These are phyloP conservation scores for Penicillium concentricum DNA, from an alignment of 2,329 filamentous ascomycete species.

Conservation along the genomic window DNA sequence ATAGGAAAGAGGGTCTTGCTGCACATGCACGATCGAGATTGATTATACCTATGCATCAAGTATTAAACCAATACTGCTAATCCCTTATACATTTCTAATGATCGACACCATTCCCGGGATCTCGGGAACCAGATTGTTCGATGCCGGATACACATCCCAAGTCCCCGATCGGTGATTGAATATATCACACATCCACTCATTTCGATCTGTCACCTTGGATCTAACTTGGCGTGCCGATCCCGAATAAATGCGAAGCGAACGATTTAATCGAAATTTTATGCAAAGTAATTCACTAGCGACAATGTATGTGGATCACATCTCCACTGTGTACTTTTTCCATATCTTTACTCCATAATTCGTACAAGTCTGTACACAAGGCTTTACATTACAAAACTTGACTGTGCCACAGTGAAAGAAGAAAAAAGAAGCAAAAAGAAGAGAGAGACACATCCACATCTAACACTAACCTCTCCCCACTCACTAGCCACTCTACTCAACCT, in stretches of 20 bases:
- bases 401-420: background rate
- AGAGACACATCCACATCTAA: background rate
- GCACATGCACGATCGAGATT: background rate
- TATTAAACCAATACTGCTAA: background rate
- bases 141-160: background rate
- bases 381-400: background rate
- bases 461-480: background rate
- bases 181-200: background rate
- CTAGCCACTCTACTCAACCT: slow-evolving; percentile 3
- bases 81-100: background rate
- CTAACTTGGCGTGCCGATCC: slow-evolving; percentile 1
- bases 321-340: background rate
- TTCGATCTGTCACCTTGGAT: background rate
- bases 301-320: background rate
- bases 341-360: background rate
- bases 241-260: background rate
- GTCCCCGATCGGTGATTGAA: background rate
- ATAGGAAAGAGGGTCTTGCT: background rate
- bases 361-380: background rate
- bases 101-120: slow-evolving; percentile 7
- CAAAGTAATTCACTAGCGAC: background rate
- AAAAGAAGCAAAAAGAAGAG: background rate
- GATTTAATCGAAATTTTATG: background rate
- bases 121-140: slow-evolving; percentile 14
- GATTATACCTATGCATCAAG: background rate